Base-by-base conservation (phyloP, 140 eudicot species). In the Erigeron philadelphicus region DNA sequence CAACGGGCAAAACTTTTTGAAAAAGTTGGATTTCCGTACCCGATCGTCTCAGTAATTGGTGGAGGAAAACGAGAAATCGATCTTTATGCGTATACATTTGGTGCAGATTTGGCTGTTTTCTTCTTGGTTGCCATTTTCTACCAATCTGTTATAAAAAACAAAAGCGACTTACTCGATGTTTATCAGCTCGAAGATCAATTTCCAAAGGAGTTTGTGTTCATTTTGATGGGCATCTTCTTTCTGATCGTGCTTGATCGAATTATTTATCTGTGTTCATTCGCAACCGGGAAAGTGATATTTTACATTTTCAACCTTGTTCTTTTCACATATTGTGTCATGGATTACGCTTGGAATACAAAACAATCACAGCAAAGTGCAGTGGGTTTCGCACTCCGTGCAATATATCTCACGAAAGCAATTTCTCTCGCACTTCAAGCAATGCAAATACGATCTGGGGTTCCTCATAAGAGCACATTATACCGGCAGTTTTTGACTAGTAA, bases 101-200 rank as follows among this genome's bases (percentile, higher is more conserved):
- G 93, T n/a, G 93, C 93, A 7, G 93, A 86, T 62, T 63, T 86
- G 21, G 79, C 74, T 0, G 93, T 86, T 67, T 86, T 86, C 81
- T 86, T 86, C 75, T 70, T 86, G 83, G 83, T 83, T 49, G 78
- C 79, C 0, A 81, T 83, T 46, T 86, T 83, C 66, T 86, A 86
- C 70, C 84, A 83, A 71, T 83, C 93, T 12, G 86, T 86, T 72
- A 86, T 86, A 45, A 80, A 83, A 74, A 83, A 86, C 68, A 86
- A 83, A 64, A 86, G 88, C 52, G 93, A 86, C 40, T 62, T 86
- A 54, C 88, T 86, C 19, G 93, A 83, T 66, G 93, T 86, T 54
- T 86, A 86, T 60, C 93, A 86, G 76, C 83, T 86, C 38, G 93
- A 86, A 83, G 93, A 86, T 66, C 93, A 86, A 77, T 86, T 86